Evolutionary conservation across 768 basidiomycete genomes (phyloP).

Genomic region (Boletus sp.): DNA sequence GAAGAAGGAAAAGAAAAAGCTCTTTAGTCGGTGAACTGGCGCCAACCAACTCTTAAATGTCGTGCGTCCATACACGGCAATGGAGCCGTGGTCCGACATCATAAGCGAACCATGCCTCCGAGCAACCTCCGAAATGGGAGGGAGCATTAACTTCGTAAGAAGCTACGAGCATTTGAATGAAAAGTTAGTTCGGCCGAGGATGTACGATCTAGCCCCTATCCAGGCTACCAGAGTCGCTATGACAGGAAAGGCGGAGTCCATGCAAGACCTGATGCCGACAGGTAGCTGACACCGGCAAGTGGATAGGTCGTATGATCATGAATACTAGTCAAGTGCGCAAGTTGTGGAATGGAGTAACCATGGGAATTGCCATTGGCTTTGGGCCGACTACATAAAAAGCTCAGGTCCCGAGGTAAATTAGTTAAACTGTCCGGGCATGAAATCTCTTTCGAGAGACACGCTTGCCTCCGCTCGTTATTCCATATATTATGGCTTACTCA

Average conservation of each 20-base stretch:
- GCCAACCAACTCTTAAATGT: conserved; percentile 5
- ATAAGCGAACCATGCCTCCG: neutral
- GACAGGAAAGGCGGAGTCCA: neutral
- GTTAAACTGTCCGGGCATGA: neutral
- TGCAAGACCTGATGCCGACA: neutral
- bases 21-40: neutral
- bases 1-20: neutral
- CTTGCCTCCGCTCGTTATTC: neutral
- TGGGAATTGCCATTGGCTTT: neutral
- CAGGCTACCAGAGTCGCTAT: neutral
- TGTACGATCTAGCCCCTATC: neutral
- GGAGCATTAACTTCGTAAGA: neutral
- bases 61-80: neutral
- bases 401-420: neutral
- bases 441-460: neutral
- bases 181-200: conserved; percentile 7
- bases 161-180: neutral
- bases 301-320: neutral
- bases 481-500: neutral
- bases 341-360: neutral
- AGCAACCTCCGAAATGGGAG: neutral
- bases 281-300: neutral
- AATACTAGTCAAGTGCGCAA: neutral
- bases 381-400: neutral
- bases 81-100: neutral